Conservation (phyloP, 257 asterid genomes). For the Sherardia arvensis region DNA sequence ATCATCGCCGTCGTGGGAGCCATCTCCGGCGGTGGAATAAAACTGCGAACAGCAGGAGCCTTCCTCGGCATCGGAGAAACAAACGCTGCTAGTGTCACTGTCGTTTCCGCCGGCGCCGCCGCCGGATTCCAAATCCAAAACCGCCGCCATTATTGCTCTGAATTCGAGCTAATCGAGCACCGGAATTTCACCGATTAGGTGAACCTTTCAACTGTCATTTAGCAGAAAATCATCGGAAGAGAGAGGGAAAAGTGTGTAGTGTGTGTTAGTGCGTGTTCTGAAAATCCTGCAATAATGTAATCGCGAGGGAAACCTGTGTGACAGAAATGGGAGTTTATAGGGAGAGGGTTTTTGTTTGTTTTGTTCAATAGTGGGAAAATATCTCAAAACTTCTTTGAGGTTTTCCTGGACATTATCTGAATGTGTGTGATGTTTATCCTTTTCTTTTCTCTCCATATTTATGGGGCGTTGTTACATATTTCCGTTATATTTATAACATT, state of each 20-base stretch:
- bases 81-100: constrained; percentile 39
- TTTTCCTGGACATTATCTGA: neutral
- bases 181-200: constrained; percentile 28
- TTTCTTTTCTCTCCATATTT: neutral
- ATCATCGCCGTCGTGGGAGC: constrained; percentile 48
- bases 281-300: constrained; percentile 1
- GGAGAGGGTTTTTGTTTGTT: neutral
- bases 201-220: constrained; percentile 16
- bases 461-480: too few species aligned
- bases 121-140: constrained; percentile 65
- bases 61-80: constrained; percentile 71
- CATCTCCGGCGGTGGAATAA: constrained; percentile 69
- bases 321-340: neutral
- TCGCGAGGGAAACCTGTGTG: constrained; percentile 19
- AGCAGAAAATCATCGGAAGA: constrained; percentile 8
- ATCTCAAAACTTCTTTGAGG: neutral
- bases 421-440: neutral
- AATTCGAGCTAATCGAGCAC: neutral
- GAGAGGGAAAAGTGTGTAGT: constrained; percentile 3
- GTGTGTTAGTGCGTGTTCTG: neutral
- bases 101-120: constrained; percentile 18
- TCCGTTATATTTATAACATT: too few species aligned
- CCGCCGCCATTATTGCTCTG: constrained; percentile 26
- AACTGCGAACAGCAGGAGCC: constrained; percentile 72
- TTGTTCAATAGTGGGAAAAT: neutral